Evolutionary conservation across 148 eudicot species (phyloP), one percentile per base, ranked within the genome.

Genomic region (Silene latifolia): DNA sequence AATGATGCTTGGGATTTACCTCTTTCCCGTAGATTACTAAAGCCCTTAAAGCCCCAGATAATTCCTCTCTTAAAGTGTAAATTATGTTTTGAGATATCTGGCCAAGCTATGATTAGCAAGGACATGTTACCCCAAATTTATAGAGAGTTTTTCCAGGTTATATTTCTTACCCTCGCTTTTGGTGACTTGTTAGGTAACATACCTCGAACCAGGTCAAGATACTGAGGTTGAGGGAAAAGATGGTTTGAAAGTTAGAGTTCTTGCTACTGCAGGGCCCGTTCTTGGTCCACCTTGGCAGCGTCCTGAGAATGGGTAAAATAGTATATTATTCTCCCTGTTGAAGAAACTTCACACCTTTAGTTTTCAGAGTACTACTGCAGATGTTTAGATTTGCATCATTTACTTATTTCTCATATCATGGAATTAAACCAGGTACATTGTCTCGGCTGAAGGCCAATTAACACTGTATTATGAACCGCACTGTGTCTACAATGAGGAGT

Each of bases 211-310:
- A 9, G 96, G 97, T 74, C 86, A 95, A 79, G 79, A 73, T 78
- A 83, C 86, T 13, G 89, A 89, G 68, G 85, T 95, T 72, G 79
- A 88, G 81, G 90, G 83, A 27, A 77, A 24, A 68, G 77, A 85
- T 74, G 93, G 96, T 71, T 77, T 86, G 70, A 80, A 59, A 32
- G 93, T 88, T 53, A 81, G 32, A 79, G 74, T 89, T 27, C 83
- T 75, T 62, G 97, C 98, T 27, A 95, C 97, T 80, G 82, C 93
- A 13, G 98, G 98, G 72, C 97, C 98, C 47, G 88, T 95, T 82
- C 85, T 95, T 32, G 98, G 98, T 69, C 98, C 98, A 74, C 97
- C 98, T 78, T 95, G 97, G 98, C 97, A 95, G 80, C 93, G 97
- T 19, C 98, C 98, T 69, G 98, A 95, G 82, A 95, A 95, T 71